Percentiles rank a stretch among this genome's conserved stretches.
Conservation (phyloP, 768 basidiomycete species). For the Auricularia heimuer region DNA sequence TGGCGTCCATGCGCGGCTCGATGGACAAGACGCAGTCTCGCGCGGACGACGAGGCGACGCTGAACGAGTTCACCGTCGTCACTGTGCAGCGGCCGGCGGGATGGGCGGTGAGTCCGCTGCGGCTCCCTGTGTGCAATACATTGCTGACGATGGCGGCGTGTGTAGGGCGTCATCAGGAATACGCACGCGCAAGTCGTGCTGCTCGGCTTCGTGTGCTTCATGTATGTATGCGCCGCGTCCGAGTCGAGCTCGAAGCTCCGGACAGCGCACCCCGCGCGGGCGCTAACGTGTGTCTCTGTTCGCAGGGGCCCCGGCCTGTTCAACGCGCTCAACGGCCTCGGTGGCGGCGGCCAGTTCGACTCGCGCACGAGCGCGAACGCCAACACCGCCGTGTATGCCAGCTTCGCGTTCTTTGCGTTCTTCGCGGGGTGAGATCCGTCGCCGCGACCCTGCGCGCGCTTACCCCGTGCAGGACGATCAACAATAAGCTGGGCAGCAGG, state of each 20-base stretch:
- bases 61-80: neutral
- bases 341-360: conserved; percentile 68
- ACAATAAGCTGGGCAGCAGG: conserved; percentile 71
- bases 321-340: conserved; percentile 71
- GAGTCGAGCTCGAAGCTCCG: neutral
- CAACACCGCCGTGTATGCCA: conserved; percentile 56
- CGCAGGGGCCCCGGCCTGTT: conserved; percentile 46
- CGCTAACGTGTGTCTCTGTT: neutral
- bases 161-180: conserved; percentile 34
- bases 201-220: conserved; percentile 59
- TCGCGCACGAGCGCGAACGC: conserved; percentile 57
- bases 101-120: conserved; percentile 39
- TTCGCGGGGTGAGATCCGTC: conserved; percentile 50
- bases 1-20: neutral
- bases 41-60: neutral
- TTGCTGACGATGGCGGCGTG: conserved; percentile 22
- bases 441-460: neutral
- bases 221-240: conserved; percentile 9
- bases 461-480: conserved; percentile 44
- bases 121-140: no score
- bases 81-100: conserved; percentile 37
- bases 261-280: neutral
- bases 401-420: conserved; percentile 52
- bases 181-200: conserved; percentile 50
- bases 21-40: neutral